Evolutionary conservation across 163 green algal species (phyloP), one percentile per base, ranked within the genome.

Genomic region (Scenedesmus sp.): DNA sequence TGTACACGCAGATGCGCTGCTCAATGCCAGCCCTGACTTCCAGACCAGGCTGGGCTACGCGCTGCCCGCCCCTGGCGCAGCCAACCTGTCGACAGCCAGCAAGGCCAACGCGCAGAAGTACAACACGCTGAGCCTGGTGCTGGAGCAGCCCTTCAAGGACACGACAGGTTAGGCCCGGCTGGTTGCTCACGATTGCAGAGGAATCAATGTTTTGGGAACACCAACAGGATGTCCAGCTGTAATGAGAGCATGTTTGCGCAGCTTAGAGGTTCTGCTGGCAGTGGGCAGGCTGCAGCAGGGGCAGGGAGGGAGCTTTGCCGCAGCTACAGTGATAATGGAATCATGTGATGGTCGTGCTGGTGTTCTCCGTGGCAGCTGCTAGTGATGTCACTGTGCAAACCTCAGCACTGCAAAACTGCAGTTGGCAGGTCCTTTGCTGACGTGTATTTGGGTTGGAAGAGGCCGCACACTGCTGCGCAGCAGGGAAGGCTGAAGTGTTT

Each of bases 71-170:
- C n/a, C 85, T 22, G 44, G 44, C 22, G 72, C 72, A 4, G 85
- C 72, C 43, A 90, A 90, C 85, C 49, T 90, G 44, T 43, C 24
- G 20, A 90, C 85, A 22, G 85, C 94, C 3, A 92, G 90, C 43
- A 89, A 83, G 15, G 95, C 95, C 20, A 96, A 97, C 88, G 82
- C 96, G 13, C 90, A 76, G 5, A 93, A 95, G 51, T 94, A 91
- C 73, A 93, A 86, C 42, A 95, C 94, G 83, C 92, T 97, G 37
- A 81, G 92, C 1, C 80, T 97, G 35, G 97, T 96, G 0, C 91
- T 98, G 72, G 96, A 98, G 93, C 96, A 97, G 94, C 96, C 96
- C 0, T 98, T 98, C 94, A 98, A 98, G 93, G 96, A 98, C 92
- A 95, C 86, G 20, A 85, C 61, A 30, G 85, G 85, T 90, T 13